phyloP scores from a whole-genome alignment of 371 early-diverging fungal species.

The Capillidium heterosporum region DNA sequence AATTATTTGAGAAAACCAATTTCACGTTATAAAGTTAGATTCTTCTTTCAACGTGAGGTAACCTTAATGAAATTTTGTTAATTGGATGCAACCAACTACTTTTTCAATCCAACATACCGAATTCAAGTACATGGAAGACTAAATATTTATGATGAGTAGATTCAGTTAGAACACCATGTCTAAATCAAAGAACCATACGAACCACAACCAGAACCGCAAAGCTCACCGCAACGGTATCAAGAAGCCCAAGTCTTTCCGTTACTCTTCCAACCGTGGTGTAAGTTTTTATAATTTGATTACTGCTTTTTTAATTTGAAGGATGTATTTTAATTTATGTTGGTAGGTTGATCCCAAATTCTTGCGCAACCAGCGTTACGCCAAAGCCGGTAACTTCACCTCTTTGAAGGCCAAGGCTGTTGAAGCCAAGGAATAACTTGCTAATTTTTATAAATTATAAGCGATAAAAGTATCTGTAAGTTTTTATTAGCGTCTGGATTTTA shows the following conservation, averaged over 20 bases:
- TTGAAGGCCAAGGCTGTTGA: conserved; percentile 10
- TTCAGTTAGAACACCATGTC: conserved; percentile 50
- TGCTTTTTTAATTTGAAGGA: not conserved
- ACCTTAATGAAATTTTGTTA: too few species aligned
- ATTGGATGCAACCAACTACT: too few species aligned
- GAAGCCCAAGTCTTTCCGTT: conserved; percentile 75
- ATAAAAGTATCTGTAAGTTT: too few species aligned
- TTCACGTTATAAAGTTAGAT: too few species aligned
- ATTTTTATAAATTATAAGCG: too few species aligned
- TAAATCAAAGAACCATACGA: conserved; percentile 99
- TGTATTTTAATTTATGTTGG: not conserved
- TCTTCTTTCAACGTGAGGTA: too few species aligned
- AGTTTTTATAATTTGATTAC: conserved; percentile 10
- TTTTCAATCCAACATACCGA: too few species aligned
- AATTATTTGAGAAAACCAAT: too few species aligned
- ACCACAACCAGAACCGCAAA: conserved; percentile 99
- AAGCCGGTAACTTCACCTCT: conserved; percentile 40
- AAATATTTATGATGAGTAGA: too few species aligned
- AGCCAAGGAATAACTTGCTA: not conserved
- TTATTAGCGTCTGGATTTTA: too few species aligned
- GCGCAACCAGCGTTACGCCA: conserved; percentile 95
- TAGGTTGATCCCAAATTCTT: conserved; percentile 91
- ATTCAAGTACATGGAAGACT: too few species aligned
- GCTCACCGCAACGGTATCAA: conserved; percentile 97
- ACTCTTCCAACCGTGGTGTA: conserved; percentile 86